Conservation (phyloP, 2,329 filamentous ascomycete genomes). For the Paecilomyces dactylethromorphus region DNA sequence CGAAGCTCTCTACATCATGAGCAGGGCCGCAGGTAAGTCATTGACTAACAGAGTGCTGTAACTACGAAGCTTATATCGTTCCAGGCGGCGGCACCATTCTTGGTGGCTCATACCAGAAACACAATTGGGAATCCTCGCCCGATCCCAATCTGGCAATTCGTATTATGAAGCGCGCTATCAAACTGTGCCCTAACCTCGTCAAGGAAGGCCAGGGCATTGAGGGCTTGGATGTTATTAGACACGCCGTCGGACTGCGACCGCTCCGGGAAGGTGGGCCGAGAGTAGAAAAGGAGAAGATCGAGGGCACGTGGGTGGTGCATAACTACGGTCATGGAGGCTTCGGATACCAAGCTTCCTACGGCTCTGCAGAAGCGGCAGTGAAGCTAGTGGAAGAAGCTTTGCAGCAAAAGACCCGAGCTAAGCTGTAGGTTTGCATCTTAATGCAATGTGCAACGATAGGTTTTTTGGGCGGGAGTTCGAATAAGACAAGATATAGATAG, state of each 20-base stretch:
- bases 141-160: conserved; percentile 73
- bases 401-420: conserved; percentile 22
- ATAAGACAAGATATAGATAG: no score
- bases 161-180: conserved; percentile 66
- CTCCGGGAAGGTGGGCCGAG: conserved; percentile 66
- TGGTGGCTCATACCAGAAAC: conserved; percentile 76
- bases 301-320: conserved; percentile 48
- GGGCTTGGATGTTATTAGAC: conserved; percentile 67
- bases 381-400: conserved; percentile 56
- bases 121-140: conserved; percentile 70
- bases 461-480: no score
- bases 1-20: conserved; percentile 77
- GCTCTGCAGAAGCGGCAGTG: conserved; percentile 61
- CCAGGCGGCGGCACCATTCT: conserved; percentile 72
- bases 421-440: conserved; percentile 16
- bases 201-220: conserved; percentile 60
- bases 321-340: conserved; percentile 42
- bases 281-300: conserved; percentile 64
- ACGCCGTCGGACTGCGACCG: conserved; percentile 76
- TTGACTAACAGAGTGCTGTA: background rate
- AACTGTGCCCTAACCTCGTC: conserved; percentile 29
- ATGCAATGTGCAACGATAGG: background rate
- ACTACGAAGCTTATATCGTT: conserved; percentile 1
- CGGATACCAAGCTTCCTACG: conserved; percentile 64
- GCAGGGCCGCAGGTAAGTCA: conserved; percentile 50